Base-by-base conservation (phyloP, 1,284 basidiomycete genomes). In the Gymnopus androsaceus region DNA sequence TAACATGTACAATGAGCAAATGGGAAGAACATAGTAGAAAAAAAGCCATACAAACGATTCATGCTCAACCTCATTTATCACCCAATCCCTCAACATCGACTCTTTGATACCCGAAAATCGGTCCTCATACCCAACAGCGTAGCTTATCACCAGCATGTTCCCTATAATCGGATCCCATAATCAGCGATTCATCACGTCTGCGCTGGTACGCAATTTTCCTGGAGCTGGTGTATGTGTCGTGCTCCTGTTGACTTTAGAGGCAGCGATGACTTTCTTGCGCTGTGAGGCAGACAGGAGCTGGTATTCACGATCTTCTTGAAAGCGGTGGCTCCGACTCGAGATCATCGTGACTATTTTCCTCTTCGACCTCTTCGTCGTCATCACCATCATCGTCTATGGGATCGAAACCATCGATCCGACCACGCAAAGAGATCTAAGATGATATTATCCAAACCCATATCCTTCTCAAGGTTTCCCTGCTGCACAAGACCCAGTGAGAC, bases 101-200 rank as follows among this genome's bases (percentile, higher is more conserved):
- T 66, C 62, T 45, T 59, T 63, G 17, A 64, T 49, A 7, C 64
- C 63, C 30, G 57, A 28, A 48, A 66, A 66, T 9, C 64, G 62
- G 53, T 66, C 64, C 45, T 65, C 63, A 51, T 66, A 66, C 14
- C 64, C 63, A 51, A 65, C 62, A 14, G 59, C 37, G 46, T 62
- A 63, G 31, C 60, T 61, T 4, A 59, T 55, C 37, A n/a, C n/a
- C n/a, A n/a, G n/a, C n/a, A n/a, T n/a, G n/a, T 54, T 51, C 25
- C 56, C 37, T 14, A 61, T 36, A 34, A 63, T 63, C 9, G 45
- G 45, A 17, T 47, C 45, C 65, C 64, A 65, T 54, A 62, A 44
- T 3, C 63, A 42, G 8, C 64, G 50, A 42, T 65, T 62, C 48
- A 63, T 61, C 21, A 65, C 56, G 51, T 65, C 64, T 11, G 52